Conservation (phyloP, 208 protist genomes). For the Leishmania tarentolae region DNA sequence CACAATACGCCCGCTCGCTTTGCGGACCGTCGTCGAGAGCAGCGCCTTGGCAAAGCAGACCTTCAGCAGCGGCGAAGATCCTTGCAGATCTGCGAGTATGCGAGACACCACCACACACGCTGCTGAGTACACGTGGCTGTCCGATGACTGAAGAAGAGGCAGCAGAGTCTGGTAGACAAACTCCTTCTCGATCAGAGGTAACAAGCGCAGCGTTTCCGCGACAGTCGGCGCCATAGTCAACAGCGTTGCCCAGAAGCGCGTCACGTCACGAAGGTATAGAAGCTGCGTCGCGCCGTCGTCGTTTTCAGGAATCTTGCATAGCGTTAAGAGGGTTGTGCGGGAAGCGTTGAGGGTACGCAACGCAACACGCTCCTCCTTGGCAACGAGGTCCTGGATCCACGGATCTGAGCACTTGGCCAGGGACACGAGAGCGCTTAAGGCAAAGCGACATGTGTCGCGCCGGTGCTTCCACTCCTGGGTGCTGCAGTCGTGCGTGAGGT, state of each 20-base stretch:
- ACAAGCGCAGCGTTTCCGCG: conserved; percentile 37
- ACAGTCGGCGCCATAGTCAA: conserved; percentile 45
- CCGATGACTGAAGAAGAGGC: conserved; percentile 56
- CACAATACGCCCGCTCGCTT: conserved; percentile 28
- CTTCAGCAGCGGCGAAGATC: conserved; percentile 19
- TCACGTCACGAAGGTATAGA: conserved; percentile 56
- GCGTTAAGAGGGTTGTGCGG: conserved; percentile 62
- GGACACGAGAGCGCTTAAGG: conserved; percentile 59
- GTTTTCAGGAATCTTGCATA: conserved; percentile 83
- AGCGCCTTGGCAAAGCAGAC: conserved; percentile 45
- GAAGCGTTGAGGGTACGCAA: conserved; percentile 41
- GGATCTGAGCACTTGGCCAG: conserved; percentile 75
- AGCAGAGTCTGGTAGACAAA: conserved; percentile 58
- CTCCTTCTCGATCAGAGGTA: conserved; percentile 38
- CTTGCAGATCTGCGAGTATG: conserved; percentile 37
- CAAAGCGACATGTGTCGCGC: conserved; percentile 56
- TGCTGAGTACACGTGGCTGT: conserved; percentile 59
- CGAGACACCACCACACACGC: conserved; percentile 47
- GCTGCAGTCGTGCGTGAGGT: conserved; percentile 52
- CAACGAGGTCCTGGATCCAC: conserved; percentile 63
- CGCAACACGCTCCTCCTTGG: conserved; percentile 31
- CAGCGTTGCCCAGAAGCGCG: conserved; percentile 69
- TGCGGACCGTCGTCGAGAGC: conserved; percentile 42
- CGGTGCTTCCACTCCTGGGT: conserved; percentile 46
- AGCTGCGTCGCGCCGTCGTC: conserved; percentile 61